These are phyloP conservation scores for Pseudocercospora vitis DNA, from an alignment of 2,329 filamentous ascomycete species.

Conservation along the genomic window DNA sequence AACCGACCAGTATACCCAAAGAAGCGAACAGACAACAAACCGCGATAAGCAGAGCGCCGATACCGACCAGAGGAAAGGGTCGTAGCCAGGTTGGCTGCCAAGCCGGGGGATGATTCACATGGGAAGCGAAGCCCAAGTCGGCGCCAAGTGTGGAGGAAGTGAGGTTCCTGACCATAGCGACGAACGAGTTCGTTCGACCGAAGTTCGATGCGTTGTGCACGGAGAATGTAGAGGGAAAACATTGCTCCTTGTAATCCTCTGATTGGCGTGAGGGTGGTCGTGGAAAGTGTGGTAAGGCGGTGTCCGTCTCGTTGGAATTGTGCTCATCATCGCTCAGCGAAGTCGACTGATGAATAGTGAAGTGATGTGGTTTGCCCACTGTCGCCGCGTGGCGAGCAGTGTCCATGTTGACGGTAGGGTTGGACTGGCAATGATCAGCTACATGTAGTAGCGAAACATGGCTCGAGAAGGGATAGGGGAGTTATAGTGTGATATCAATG, in stretches of 20 bases:
- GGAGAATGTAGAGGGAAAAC: neutral
- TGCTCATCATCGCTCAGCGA: neutral
- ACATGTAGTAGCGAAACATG: no score
- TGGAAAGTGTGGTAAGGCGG: neutral
- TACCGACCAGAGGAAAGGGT: conserved; percentile 12
- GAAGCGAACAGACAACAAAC: conserved; percentile 19
- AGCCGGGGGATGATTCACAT: neutral
- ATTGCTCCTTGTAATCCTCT: neutral
- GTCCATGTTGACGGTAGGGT: neutral
- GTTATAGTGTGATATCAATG: neutral
- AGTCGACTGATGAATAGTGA: neutral
- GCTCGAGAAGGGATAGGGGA: neutral
- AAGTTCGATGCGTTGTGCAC: neutral
- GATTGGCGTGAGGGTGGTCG: neutral
- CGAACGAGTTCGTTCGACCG: neutral
- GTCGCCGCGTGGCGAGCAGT: neutral
- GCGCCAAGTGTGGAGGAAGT: conserved; percentile 1
- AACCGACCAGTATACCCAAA: conserved; percentile 19
- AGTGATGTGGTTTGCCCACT: no score
- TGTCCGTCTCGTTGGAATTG: neutral
- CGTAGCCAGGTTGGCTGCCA: conserved; percentile 15
- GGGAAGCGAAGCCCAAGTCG: neutral
- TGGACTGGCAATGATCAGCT: no score
- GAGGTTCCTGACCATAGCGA: neutral
- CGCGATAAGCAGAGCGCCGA: conserved; percentile 12